These are phyloP conservation scores for Xylaria castorea DNA, from an alignment of 495 filamentous ascomycete genomes.

Conservation along the genomic window DNA sequence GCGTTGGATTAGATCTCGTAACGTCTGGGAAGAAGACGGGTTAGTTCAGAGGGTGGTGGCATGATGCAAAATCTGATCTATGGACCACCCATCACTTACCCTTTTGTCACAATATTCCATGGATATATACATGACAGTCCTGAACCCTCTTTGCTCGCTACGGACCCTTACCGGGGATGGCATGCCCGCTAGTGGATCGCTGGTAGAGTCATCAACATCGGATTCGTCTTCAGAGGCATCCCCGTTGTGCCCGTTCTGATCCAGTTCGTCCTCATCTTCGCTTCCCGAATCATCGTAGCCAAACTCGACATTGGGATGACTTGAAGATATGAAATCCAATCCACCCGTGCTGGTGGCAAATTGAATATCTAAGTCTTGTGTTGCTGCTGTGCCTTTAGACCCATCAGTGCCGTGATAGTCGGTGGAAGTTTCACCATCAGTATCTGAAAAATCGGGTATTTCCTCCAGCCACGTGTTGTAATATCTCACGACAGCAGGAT, in stretches of 20 bases:
- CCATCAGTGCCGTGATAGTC: constrained; percentile 54
- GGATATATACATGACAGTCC: constrained; percentile 57
- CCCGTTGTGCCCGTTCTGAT: constrained; percentile 25
- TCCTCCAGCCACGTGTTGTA: constrained; percentile 95
- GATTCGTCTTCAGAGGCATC: constrained; percentile 23
- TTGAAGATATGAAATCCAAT: constrained; percentile 92
- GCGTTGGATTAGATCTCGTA: constrained; percentile 87
- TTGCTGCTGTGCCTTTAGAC: constrained; percentile 41
- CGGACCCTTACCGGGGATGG: constrained; percentile 43
- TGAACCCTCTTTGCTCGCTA: constrained; percentile 41
- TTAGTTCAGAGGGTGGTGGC: not conserved
- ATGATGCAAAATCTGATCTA: not conserved
- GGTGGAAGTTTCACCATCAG: constrained; percentile 65
- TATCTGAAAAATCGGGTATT: constrained; percentile 57
- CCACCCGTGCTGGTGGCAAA: constrained; percentile 74
- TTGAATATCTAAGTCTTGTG: constrained; percentile 62
- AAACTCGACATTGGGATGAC: constrained; percentile 81
- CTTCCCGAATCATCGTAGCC: constrained; percentile 72
- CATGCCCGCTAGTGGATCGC: constrained; percentile 29
- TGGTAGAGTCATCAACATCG: constrained; percentile 30
- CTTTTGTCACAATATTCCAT: constrained; percentile 99
- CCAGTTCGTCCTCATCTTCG: constrained; percentile 43
- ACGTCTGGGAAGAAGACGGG: constrained; percentile 59
- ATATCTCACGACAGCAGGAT: constrained; percentile 95
- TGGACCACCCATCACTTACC: constrained; percentile 52